Evolutionary conservation across 169 alveolate genomes (phyloP).

Genomic region (Plasmodium vinckei): DNA sequence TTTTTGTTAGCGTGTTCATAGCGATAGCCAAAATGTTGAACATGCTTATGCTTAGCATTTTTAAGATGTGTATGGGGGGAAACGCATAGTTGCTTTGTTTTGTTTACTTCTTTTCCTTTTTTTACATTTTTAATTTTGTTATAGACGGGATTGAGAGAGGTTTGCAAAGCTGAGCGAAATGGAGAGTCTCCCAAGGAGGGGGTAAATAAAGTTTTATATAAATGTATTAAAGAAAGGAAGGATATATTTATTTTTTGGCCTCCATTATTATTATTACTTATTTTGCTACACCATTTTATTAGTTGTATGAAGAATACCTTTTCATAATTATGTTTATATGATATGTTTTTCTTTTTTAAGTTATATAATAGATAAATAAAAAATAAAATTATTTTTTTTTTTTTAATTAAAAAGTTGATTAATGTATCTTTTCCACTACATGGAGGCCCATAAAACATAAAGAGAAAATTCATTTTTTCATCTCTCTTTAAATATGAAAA

Average conservation of each 20-base stretch:
- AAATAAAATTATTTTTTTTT: conserved; percentile 1
- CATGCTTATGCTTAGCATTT: too few species aligned
- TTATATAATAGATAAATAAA: conserved; percentile 21
- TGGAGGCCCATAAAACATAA: conserved; percentile 62
- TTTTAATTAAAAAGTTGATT: conserved; percentile 26
- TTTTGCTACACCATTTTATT: conserved; percentile 21
- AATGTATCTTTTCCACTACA: conserved; percentile 73
- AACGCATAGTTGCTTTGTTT: too few species aligned
- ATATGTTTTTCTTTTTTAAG: neutral
- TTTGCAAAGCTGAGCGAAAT: too few species aligned
- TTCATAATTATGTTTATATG: conserved; percentile 8
- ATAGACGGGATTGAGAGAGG: too few species aligned
- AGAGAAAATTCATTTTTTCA: conserved; percentile 24
- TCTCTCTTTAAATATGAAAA: neutral
- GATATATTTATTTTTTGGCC: conserved; percentile 9
- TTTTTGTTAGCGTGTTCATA: neutral
- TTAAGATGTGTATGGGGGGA: too few species aligned
- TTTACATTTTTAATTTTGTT: neutral
- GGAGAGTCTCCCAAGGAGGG: too few species aligned
- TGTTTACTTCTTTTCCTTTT: conserved; percentile 3
- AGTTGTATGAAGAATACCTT: conserved; percentile 30
- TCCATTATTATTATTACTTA: neutral
- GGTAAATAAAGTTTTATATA: neutral
- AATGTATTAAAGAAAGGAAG: conserved; percentile 7
- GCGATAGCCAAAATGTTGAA: too few species aligned